A percentile compares a stretch with the other conserved stretches of the same genome.
phyloP scores from a whole-genome alignment of 352 stramenopile species.

The Globisporangium barbulae region DNA sequence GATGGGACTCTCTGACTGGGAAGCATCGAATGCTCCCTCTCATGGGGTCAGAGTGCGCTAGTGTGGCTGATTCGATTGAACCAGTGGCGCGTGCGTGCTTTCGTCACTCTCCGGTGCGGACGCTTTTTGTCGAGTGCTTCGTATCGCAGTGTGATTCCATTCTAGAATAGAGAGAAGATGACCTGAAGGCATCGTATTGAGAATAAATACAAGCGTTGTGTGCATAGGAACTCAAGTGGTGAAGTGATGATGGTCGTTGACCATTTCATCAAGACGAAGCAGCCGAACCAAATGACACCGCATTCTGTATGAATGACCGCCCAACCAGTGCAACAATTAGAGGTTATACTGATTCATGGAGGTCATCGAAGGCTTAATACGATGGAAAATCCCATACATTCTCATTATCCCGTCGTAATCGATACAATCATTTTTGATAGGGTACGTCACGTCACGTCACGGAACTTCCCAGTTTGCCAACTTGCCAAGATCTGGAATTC shows the following conservation, averaged over 20 bases:
- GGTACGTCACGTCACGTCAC: neutral
- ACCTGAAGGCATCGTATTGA: neutral
- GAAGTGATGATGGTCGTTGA: neutral
- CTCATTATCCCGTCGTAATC: neutral
- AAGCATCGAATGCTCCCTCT: neutral
- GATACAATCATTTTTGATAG: neutral
- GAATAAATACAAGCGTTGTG: constrained; percentile 2
- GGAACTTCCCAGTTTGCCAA: neutral
- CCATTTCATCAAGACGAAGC: neutral
- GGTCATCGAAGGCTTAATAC: too few relatives aligned
- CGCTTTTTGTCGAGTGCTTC: neutral
- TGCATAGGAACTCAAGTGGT: neutral
- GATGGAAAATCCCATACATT: too few relatives aligned
- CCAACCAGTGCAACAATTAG: too few relatives aligned
- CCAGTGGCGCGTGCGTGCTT: constrained; percentile 3
- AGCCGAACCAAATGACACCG: too few relatives aligned
- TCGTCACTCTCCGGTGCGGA: constrained; percentile 18
- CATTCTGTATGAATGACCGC: too few relatives aligned
- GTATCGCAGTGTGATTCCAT: constrained; percentile 19
- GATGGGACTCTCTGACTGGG: constrained; percentile 21
- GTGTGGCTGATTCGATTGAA: neutral
- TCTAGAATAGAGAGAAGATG: constrained; percentile 2
- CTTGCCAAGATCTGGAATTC: neutral
- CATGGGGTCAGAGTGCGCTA: constrained; percentile 20
- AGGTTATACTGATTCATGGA: too few relatives aligned